Percentiles rank a stretch among this genome's conserved stretches.
Conservation (phyloP, 148 eudicot species). For the Rhododendron simsii region DNA sequence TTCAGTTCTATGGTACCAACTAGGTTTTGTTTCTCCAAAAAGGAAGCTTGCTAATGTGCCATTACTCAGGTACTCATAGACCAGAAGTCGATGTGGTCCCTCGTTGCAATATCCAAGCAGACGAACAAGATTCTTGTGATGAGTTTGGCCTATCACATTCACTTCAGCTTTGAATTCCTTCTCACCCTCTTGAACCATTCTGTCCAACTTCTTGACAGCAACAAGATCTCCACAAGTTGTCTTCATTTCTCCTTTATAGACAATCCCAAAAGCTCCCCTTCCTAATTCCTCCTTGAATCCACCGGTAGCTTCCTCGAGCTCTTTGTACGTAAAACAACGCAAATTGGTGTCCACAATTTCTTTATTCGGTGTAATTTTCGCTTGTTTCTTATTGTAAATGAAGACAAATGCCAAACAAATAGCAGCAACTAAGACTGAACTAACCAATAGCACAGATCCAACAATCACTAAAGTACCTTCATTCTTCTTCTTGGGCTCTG, state of each 20-base stretch:
- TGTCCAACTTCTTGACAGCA: constrained; percentile 25
- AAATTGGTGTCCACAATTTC: constrained; percentile 3
- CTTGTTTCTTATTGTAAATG: constrained; percentile 1
- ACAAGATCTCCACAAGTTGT: constrained; percentile 3
- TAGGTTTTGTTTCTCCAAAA: constrained; percentile 29
- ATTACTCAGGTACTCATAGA: constrained; percentile 47
- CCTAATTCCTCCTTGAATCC: constrained; percentile 44
- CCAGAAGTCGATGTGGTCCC: constrained; percentile 35
- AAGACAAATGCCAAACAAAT: constrained; percentile 2
- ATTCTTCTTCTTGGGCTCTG: background rate
- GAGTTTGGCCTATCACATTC: constrained; percentile 13
- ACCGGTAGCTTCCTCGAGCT: constrained; percentile 40
- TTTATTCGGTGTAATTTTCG: background rate
- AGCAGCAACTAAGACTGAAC: constrained; percentile 14
- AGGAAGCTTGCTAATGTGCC: constrained; percentile 38
- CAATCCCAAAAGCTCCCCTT: constrained; percentile 38
- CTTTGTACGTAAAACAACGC: constrained; percentile 32
- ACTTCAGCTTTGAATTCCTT: constrained; percentile 25
- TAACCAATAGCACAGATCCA: constrained; percentile 20
- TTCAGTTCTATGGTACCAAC: constrained; percentile 30
- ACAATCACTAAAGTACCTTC: background rate
- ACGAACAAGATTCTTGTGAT: constrained; percentile 43
- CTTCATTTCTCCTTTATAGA: constrained; percentile 40
- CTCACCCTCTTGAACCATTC: constrained; percentile 25
- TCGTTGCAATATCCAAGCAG: constrained; percentile 50